phyloP scores from a whole-genome alignment of 2,329 filamentous ascomycete species.

The Hypoxylon sp. region DNA sequence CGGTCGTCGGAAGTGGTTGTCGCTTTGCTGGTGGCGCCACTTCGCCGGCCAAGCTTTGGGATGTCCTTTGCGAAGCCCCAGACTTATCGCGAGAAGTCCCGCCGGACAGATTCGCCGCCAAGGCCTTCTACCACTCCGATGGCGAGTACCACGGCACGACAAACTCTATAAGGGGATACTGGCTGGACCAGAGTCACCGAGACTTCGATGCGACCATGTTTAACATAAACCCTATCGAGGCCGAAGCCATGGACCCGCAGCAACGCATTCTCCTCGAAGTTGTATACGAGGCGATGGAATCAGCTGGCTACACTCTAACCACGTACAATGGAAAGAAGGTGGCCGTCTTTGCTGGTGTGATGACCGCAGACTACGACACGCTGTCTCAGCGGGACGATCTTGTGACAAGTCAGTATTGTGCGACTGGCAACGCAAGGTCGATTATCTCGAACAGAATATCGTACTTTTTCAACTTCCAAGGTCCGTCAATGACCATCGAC shows the following conservation, averaged over 20 bases:
- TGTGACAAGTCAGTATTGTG: conserved; percentile 48
- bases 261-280: conserved; percentile 52
- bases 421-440: conserved; percentile 51
- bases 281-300: conserved; percentile 53
- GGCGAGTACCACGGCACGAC: conserved; percentile 51
- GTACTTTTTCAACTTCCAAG: conserved; percentile 56
- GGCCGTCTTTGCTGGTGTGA: conserved; percentile 51
- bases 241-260: conserved; percentile 52
- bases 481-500: conserved; percentile 55
- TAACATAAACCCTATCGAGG: conserved; percentile 52
- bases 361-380: conserved; percentile 51
- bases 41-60: conserved; percentile 47
- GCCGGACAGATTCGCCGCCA: conserved; percentile 43
- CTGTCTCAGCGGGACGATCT: conserved; percentile 49
- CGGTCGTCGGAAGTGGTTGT: conserved; percentile 49
- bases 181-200: conserved; percentile 46
- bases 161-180: conserved; percentile 49
- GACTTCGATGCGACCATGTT: conserved; percentile 52
- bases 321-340: conserved; percentile 47
- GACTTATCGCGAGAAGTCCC: conserved; percentile 50
- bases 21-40: conserved; percentile 47
- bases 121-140: conserved; percentile 49
- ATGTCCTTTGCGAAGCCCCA: conserved; percentile 42
- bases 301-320: conserved; percentile 47
- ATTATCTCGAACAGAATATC: conserved; percentile 56